These are phyloP conservation scores for Neoboletus magnificus DNA, from an alignment of 768 basidiomycete genomes.

Conservation along the genomic window DNA sequence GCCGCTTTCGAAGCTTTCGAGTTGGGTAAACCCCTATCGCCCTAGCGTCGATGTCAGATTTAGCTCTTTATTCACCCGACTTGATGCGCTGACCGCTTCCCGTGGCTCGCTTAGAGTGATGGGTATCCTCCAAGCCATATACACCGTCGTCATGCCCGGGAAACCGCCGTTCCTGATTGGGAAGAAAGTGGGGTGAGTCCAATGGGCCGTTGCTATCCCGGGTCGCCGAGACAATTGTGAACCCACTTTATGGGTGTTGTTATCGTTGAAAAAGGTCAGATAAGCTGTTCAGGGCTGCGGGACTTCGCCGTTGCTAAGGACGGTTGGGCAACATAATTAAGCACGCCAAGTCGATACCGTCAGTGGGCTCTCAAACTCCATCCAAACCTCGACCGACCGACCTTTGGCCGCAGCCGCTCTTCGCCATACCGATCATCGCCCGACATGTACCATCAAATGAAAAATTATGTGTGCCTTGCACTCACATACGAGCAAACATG, in stretches of 20 bases:
- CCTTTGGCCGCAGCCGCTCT: background rate
- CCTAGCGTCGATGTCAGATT: background rate
- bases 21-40: background rate
- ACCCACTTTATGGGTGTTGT: background rate
- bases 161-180: background rate
- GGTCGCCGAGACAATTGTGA: background rate
- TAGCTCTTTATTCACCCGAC: background rate
- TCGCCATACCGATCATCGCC: background rate
- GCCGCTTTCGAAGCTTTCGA: background rate
- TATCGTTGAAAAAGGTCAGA: background rate
- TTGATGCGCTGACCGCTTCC: background rate
- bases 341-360: background rate
- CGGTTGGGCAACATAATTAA: background rate
- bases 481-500: background rate
- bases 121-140: background rate
- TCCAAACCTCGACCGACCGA: background rate
- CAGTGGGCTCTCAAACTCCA: constrained; percentile 1
- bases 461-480: background rate
- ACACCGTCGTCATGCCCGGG: background rate
- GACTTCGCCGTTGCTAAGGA: background rate
- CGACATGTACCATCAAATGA: background rate
- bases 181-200: background rate
- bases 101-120: too few relatives aligned
- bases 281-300: background rate
- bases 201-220: background rate